Evolutionary conservation across 495 filamentous ascomycete species (phyloP), one percentile per base, ranked within the genome.

Genomic region (Neurospora sp.): DNA sequence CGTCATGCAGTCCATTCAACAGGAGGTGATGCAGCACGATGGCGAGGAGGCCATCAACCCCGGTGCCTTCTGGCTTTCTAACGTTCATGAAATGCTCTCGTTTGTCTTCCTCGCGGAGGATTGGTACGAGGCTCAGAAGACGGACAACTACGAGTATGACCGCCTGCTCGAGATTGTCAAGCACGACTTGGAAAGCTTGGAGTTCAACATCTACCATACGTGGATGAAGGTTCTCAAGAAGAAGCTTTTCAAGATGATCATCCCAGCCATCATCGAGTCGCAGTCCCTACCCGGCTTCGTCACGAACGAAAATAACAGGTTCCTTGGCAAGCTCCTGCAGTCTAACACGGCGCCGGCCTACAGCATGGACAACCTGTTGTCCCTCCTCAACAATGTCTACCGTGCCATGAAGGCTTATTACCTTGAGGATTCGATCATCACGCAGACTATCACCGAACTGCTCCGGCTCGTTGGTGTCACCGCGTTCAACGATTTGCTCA

Each of bases 191-290:
- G 96, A 99, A 84, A 97, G 93, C 81, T 85, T 99, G 61, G 96
- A 99, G 82, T 99, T 99, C 88, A 99, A 99, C 85, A 98, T 99
- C 79, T 99, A 99, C 82, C 96, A 99, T 82, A 99, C 96, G 12
- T 99, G 96, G 96, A 99, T 99, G 96, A 99, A 99, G 86, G 94
- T 97, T 59, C 86, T 99, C 78, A 99, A 99, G 87, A 97, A 97
- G 87, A 97, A 96, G 82, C 87, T 99, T 68, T 92, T 93, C 76
- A 98, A 98, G 86, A 99, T 99, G 96, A 97, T 99, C 78, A 96
- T 99, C 37, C 96, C 96, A 0, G 96, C 96, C 48, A 98, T 99
- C 79, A 98, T 99, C 78, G 96, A 99, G 82, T 98, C 95, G 35
- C 96, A 99, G 80, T 98, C 95, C 9, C 89, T 99, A 71, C 96